Conservation (phyloP, 352 stramenopile species). For the Pythium plurisporium region DNA sequence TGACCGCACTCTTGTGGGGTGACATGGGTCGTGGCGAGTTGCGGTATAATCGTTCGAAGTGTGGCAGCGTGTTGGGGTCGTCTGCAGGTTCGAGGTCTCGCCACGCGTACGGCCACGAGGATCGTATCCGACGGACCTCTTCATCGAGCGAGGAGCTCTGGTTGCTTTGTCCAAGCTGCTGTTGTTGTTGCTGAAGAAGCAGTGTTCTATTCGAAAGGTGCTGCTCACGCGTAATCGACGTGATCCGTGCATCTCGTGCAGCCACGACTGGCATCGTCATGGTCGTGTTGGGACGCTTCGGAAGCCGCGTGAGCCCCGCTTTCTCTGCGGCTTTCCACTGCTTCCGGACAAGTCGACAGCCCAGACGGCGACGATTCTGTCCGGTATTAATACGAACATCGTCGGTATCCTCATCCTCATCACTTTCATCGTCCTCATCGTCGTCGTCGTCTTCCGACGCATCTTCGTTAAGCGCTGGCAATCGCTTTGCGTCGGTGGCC, state of each 20-base stretch:
- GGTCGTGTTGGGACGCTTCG: constrained; percentile 15
- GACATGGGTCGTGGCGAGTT: constrained; percentile 8
- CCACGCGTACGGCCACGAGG: constrained; percentile 68
- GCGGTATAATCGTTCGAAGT: constrained; percentile 28
- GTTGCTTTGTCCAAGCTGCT: not conserved
- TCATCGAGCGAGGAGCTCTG: constrained; percentile 23
- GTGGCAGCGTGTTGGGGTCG: constrained; percentile 8
- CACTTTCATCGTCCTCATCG: constrained; percentile 7
- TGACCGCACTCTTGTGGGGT: not conserved
- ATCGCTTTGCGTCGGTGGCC: constrained; percentile 2
- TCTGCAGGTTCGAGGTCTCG: constrained; percentile 22
- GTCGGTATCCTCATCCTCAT: not conserved
- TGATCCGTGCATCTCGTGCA: constrained; percentile 6
- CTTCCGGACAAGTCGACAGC: constrained; percentile 37
- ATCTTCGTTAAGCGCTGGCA: constrained; percentile 24
- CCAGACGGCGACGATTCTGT: constrained; percentile 24
- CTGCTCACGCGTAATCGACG: constrained; percentile 46
- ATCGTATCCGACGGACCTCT: constrained; percentile 56
- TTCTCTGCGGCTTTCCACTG: constrained; percentile 58
- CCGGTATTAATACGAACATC: not conserved
- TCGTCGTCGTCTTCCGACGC: constrained; percentile 11
- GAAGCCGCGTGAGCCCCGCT: constrained; percentile 22
- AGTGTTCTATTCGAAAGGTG: constrained; percentile 40
- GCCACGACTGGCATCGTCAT: not conserved
- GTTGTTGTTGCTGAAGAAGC: constrained; percentile 16